Evolutionary conservation across 108 stramenopile genomes (phyloP), one percentile per base, ranked within the genome.

Genomic region (Fragilaria crotonensis): DNA sequence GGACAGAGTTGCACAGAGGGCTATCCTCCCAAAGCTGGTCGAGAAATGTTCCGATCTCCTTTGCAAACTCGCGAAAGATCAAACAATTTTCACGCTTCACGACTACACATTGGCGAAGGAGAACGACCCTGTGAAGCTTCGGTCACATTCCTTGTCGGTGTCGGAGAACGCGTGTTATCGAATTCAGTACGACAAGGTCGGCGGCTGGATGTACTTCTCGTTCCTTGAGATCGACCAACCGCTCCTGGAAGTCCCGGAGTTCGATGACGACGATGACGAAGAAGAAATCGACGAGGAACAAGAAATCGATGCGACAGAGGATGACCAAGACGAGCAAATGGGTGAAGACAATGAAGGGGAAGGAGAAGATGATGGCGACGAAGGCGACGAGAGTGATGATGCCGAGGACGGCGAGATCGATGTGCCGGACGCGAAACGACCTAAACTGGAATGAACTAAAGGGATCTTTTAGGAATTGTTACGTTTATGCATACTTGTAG

Each of bases 11-110:
- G 66, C 74, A 50, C 59, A 79, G 32, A 60, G 85, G 50, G 69
- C 76, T 46, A 78, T 78, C 2, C 60, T 91, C 30, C 86, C 86
- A n/a, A 69, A 62, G 47, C 62, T 91, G 33, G 70, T 86, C 0
- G 72, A 84, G 52, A 48, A 76, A 58, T 87, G 90, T 46, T 75
- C 75, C 19, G 76, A 72, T 49, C 67, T 68, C 25, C 54, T 85
- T 47, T 31, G 71, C 5, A 66, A 68, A 45, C 62, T 78, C 5
- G 62, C 78, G 25, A 68, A 74, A 52, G 90, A 91, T 66, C 76
- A 85, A 46, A 44, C 54, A 27, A 36, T 82, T 22, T 59, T 80
- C 22, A 52, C 50, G 18, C 68, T 87, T 0, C 78, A 62, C 50
- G 84, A 91, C 31, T 73, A 60, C 41, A 85, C 80, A 18, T 72